Conservation (phyloP, 139 green algal genomes). For the Astrephomene gubernaculifera region DNA sequence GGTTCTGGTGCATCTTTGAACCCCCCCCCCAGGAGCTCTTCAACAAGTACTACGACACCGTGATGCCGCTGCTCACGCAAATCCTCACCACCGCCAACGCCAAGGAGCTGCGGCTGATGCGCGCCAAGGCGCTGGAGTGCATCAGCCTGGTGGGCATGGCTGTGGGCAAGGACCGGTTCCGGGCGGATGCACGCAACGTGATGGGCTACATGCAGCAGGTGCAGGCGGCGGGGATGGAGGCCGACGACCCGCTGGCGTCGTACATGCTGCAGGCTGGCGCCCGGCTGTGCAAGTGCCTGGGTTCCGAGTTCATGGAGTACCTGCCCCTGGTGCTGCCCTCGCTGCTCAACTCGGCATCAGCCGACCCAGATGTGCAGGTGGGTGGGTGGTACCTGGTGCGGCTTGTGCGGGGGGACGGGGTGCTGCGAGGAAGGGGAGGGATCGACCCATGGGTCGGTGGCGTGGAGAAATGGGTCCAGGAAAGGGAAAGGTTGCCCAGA, state of each 20-base stretch:
- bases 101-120: slow-evolving; percentile 85
- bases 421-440: background rate
- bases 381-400: too few relatives aligned
- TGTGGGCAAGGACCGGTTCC: slow-evolving; percentile 94
- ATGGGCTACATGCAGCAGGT: slow-evolving; percentile 37
- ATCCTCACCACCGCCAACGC: slow-evolving; percentile 84
- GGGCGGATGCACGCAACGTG: slow-evolving; percentile 75
- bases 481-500: too few relatives aligned
- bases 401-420: background rate
- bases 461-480: too few relatives aligned
- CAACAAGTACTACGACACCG: slow-evolving; percentile 89
- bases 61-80: slow-evolving; percentile 93
- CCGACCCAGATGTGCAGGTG: slow-evolving; percentile 94
- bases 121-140: slow-evolving; percentile 96
- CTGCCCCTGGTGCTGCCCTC: slow-evolving; percentile 94
- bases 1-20: background rate
- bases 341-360: slow-evolving; percentile 80
- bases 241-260: slow-evolving; percentile 80
- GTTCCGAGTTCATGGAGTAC: slow-evolving; percentile 97
- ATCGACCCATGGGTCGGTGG: too few relatives aligned
- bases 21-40: slow-evolving; percentile 77
- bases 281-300: slow-evolving; percentile 97
- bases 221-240: slow-evolving; percentile 70
- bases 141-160: slow-evolving; percentile 98
- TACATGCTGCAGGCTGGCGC: slow-evolving; percentile 97